A percentile compares a stretch with the other conserved stretches of the same genome.
phyloP scores from a whole-genome alignment of 2,329 filamentous ascomycete genomes.

The Fusarium sp. region DNA sequence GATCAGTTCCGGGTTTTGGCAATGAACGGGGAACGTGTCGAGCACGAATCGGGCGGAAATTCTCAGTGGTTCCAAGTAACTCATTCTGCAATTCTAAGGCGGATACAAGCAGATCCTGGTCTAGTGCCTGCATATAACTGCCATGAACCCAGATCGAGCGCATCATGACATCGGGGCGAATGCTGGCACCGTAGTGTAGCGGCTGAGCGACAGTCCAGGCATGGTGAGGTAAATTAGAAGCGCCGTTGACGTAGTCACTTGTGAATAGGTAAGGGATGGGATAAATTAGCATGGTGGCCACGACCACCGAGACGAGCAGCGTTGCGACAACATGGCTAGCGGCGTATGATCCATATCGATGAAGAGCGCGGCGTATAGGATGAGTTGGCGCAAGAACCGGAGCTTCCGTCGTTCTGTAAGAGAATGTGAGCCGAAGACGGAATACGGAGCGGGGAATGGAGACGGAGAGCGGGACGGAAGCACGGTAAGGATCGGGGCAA shows the following conservation, averaged over 20 bases:
- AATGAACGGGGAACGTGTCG: slow-evolving; percentile 46
- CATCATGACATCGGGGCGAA: slow-evolving; percentile 79
- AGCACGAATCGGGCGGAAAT: slow-evolving; percentile 64
- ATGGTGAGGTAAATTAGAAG: slow-evolving; percentile 80
- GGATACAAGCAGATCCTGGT: slow-evolving; percentile 72
- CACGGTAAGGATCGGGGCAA: slow-evolving; percentile 21
- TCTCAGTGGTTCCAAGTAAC: slow-evolving; percentile 71
- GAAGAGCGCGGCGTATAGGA: slow-evolving; percentile 73
- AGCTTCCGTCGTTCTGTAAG: slow-evolving; percentile 76
- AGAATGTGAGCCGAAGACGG: slow-evolving; percentile 36
- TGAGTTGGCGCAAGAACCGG: slow-evolving; percentile 74
- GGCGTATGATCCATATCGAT: slow-evolving; percentile 76
- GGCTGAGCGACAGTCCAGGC: slow-evolving; percentile 83
- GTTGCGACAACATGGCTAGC: slow-evolving; percentile 80
- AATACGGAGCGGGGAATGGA: slow-evolving; percentile 18
- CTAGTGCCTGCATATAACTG: slow-evolving; percentile 81
- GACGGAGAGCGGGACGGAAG: slow-evolving; percentile 27
- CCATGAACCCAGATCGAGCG: slow-evolving; percentile 86
- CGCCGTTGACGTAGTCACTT: slow-evolving; percentile 76
- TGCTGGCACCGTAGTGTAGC: slow-evolving; percentile 63
- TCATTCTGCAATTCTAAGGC: slow-evolving; percentile 78
- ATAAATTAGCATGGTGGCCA: slow-evolving; percentile 78
- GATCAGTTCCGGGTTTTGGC: slow-evolving; percentile 50
- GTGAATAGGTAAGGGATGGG: slow-evolving; percentile 81
- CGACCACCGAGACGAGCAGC: slow-evolving; percentile 78